Evolutionary conservation across 805 yeast genomes (phyloP).

Genomic region (Kodamaea kaohsiungensis): DNA sequence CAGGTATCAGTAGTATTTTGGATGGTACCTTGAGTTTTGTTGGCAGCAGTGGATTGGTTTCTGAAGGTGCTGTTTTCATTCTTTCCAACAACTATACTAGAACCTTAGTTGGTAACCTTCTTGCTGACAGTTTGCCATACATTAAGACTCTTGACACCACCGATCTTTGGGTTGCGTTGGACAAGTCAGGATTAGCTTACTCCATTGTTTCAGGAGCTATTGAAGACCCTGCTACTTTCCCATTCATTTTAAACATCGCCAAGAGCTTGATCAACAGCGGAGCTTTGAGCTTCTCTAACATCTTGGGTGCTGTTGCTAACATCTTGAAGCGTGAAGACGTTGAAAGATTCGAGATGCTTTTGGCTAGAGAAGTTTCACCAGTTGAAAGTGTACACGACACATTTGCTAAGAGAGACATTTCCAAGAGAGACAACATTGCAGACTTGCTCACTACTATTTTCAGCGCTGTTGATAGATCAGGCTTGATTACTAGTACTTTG

Average conservation of each 20-base stretch:
- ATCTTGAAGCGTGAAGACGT: slow-evolving; percentile 12
- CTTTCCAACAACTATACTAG: slow-evolving; percentile 26
- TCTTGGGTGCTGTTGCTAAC: slow-evolving; percentile 13
- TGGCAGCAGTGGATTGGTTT: slow-evolving; percentile 24
- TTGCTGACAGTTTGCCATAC: slow-evolving; percentile 17
- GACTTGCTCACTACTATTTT: slow-evolving; percentile 32
- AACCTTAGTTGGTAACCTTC: slow-evolving; percentile 16
- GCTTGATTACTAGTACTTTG: slow-evolving; percentile 26
- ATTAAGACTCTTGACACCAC: slow-evolving; percentile 23
- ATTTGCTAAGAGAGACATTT: not conserved
- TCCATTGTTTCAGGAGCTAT: slow-evolving; percentile 24
- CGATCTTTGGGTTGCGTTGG: slow-evolving; percentile 28
- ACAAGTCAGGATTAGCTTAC: slow-evolving; percentile 31
- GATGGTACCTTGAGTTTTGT: slow-evolving; percentile 25
- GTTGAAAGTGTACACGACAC: not conserved
- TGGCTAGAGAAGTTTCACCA: slow-evolving; percentile 1
- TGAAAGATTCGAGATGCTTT: slow-evolving; percentile 5
- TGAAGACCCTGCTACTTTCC: slow-evolving; percentile 23
- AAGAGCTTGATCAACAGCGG: slow-evolving; percentile 21
- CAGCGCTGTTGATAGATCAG: slow-evolving; percentile 27
- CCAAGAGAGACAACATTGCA: slow-evolving; percentile 30
- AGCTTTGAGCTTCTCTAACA: slow-evolving; percentile 14
- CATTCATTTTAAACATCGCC: slow-evolving; percentile 23
- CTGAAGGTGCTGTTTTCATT: slow-evolving; percentile 23
- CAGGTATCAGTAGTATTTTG: slow-evolving; percentile 8